A percentile compares a stretch with the other conserved stretches of the same genome.
These are phyloP conservation scores for Apostasia ramifera DNA, from an alignment of 106 monocot genomes.

Conservation along the genomic window DNA sequence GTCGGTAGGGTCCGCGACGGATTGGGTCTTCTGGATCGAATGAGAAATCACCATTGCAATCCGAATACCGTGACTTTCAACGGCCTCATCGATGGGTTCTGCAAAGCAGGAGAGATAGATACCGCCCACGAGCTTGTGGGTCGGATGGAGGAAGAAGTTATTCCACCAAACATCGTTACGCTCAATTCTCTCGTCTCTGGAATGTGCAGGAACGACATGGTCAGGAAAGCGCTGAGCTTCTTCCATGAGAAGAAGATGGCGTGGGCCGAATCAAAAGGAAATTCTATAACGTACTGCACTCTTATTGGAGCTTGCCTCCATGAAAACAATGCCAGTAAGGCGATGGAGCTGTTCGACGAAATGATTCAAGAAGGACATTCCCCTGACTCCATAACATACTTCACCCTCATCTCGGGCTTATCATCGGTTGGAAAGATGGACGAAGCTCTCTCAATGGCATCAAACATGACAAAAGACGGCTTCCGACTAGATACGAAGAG, in stretches of 20 bases:
- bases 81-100: conserved; percentile 59
- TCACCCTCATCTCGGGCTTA: conserved; percentile 77
- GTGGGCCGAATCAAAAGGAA: conserved; percentile 33
- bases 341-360: conserved; percentile 62
- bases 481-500: conserved; percentile 46
- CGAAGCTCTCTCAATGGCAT: conserved; percentile 39
- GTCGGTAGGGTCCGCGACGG: conserved; percentile 42
- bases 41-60: conserved; percentile 23
- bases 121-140: conserved; percentile 24
- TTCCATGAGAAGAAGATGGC: conserved; percentile 27
- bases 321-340: conserved; percentile 49
- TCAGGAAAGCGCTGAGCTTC: conserved; percentile 53
- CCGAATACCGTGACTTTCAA: conserved; percentile 62
- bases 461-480: conserved; percentile 46
- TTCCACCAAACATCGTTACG: conserved; percentile 47
- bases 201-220: conserved; percentile 48
- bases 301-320: conserved; percentile 71
- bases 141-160: conserved; percentile 43
- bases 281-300: conserved; percentile 50
- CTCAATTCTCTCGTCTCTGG: conserved; percentile 57
- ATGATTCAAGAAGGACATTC: conserved; percentile 47
- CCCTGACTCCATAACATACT: conserved; percentile 55
- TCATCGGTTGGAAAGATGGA: conserved; percentile 39
- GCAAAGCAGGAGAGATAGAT: conserved; percentile 43
- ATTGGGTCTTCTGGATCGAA: conserved; percentile 23